Evolutionary conservation across 495 filamentous ascomycete genomes (phyloP), one percentile per base, ranked within the genome.

Genomic region (Trichoderma erinaceum): DNA sequence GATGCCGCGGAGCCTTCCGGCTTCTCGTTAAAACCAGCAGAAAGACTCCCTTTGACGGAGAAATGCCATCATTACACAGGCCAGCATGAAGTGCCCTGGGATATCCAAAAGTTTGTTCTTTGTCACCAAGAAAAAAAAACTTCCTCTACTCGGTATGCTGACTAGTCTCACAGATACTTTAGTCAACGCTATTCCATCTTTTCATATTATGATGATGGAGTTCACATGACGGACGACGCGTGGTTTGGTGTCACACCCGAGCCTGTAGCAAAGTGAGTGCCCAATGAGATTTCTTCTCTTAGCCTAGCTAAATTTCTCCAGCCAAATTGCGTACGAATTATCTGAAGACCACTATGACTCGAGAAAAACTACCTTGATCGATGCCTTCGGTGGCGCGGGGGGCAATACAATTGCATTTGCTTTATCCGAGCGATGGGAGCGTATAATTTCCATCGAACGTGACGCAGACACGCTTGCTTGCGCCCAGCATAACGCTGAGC

Each of bases 161-260:
- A 65, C 23, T 15, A n/a, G 21, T 5, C 13, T 10, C 3, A 3
- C 16, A 95, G 92, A 76, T 99, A 98, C 79, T 99, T 89, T 85
- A 80, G 86, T 25, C 96, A 98, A 75, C 86, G 95, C 27, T 85
- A 93, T 74, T 87, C 85, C 63, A 89, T 98, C 66, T 98, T 96
- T 78, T 86, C 88, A 41, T 84, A 78, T 69, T 96, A 94, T 74
- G 88, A 92, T 73, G 86, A 92, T 48, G 94, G 92, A 18, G 85
- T 99, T 74, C 90, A 88, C 83, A 87, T 98, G 81, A 98, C 95
- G 0, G 87, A 92, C 73, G 87, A 91, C 79, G 89, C 92, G 35
- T 99, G 95, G 95, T 99, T 92, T 78, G 96, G 93, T 61, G 91
- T 98, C 11, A 98, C 95, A 1, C 93, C 95, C 15, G 95, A 98